Evolutionary conservation across 768 basidiomycete genomes (phyloP).

Genomic region (Termitomyces sp.): DNA sequence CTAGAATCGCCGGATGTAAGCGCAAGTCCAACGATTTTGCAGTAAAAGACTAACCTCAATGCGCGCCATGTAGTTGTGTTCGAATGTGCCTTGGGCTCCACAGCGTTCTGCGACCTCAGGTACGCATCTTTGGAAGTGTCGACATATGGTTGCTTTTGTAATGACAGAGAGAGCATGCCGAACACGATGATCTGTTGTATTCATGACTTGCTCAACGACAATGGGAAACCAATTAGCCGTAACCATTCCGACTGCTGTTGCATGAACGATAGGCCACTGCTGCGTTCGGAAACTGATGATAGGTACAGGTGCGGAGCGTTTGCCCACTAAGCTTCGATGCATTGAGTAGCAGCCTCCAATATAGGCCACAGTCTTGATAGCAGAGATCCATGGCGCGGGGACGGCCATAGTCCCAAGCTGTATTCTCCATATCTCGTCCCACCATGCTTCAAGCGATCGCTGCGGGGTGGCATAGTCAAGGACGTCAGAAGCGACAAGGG

Average conservation of each 20-base stretch:
- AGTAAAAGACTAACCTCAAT: constrained; percentile 35
- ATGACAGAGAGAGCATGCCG: constrained; percentile 52
- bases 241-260: constrained; percentile 46
- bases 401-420: constrained; percentile 49
- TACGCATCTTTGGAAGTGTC: constrained; percentile 45
- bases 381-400: constrained; percentile 42
- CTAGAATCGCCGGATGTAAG: constrained; percentile 19
- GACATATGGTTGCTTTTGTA: constrained; percentile 48
- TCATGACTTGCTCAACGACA: constrained; percentile 29
- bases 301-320: constrained; percentile 33
- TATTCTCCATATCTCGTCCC: constrained; percentile 50
- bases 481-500: constrained; percentile 42
- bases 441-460: constrained; percentile 43
- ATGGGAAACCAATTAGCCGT: constrained; percentile 42
- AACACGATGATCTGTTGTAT: constrained; percentile 37
- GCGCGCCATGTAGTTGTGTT: constrained; percentile 53
- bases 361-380: constrained; percentile 46
- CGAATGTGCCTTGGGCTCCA: constrained; percentile 63
- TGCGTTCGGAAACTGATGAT: constrained; percentile 63
- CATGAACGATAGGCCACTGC: constrained; percentile 51
- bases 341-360: constrained; percentile 55
- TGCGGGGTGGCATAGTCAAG: constrained; percentile 31
- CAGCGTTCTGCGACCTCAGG: constrained; percentile 56
- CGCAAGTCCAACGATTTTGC: background rate
- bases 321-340: constrained; percentile 45